phyloP scores from a whole-genome alignment of 257 asterid genomes.

The Ajuga chamaepitys region DNA sequence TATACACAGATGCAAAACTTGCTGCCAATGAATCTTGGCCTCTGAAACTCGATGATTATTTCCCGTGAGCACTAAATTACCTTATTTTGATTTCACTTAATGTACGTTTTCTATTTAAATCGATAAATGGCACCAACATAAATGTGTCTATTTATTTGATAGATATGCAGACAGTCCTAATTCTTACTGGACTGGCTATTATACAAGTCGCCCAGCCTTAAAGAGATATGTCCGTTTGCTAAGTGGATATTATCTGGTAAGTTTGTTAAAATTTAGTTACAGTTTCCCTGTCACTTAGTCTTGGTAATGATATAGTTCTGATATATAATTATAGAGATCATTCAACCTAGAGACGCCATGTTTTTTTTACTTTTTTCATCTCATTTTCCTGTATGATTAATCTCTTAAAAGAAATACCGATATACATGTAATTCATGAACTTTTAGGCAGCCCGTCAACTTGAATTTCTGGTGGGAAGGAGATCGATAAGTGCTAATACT shows the following conservation, averaged over 20 bases:
- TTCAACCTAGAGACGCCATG: not conserved
- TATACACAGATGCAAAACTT: conserved; percentile 72
- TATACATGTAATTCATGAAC: not conserved
- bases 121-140: not conserved
- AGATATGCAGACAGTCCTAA: conserved; percentile 59
- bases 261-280: not conserved
- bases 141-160: conserved; percentile 10
- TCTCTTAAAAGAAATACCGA: not conserved
- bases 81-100: not conserved
- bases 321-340: not conserved
- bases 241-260: conserved; percentile 78
- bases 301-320: not conserved
- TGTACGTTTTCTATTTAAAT: not conserved
- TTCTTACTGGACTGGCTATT: conserved; percentile 88
- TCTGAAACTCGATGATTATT: conserved; percentile 71
- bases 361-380: not conserved
- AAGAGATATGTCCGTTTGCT: conserved; percentile 64
- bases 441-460: conserved; percentile 83
- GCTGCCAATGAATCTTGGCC: conserved; percentile 64
- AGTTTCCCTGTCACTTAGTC: not conserved
- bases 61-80: conserved; percentile 54
- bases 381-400: not conserved
- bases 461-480: conserved; percentile 58
- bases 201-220: conserved; percentile 78
- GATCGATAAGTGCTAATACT: conserved; percentile 40